These are phyloP conservation scores for Rhizopus stolonifer DNA, from an alignment of 371 early-diverging fungal genomes.

Conservation along the genomic window DNA sequence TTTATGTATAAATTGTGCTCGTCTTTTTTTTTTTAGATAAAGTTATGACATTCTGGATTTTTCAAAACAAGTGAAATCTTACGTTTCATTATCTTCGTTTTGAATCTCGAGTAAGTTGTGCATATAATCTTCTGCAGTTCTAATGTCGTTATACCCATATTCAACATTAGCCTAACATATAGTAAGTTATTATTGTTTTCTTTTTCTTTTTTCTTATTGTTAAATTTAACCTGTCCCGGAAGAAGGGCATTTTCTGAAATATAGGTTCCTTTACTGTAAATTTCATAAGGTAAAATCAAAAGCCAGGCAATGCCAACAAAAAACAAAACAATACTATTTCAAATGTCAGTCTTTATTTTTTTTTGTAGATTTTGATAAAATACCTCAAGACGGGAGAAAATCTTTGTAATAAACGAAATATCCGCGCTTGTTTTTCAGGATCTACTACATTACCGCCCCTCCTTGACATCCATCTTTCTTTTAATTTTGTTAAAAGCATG, in stretches of 20 bases:
- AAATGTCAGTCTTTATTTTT: neutral
- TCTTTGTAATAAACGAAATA: constrained; percentile 13
- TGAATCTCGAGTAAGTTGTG: constrained; percentile 25
- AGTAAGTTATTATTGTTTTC: neutral
- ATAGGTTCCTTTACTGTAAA: constrained; percentile 60
- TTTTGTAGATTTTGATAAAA: neutral
- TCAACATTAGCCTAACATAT: constrained; percentile 51
- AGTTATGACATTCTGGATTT: neutral
- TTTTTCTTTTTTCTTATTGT: neutral
- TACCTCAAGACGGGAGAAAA: constrained; percentile 28
- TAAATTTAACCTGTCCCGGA: constrained; percentile 64
- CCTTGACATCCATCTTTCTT: constrained; percentile 9
- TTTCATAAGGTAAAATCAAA: constrained; percentile 50
- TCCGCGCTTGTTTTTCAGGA: constrained; percentile 17
- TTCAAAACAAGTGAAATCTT: constrained; percentile 1
- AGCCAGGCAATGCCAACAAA: constrained; percentile 54
- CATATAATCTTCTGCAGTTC: constrained; percentile 53
- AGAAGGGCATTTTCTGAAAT: constrained; percentile 84
- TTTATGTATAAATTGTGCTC: constrained; percentile 49
- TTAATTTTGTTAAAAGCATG: constrained; percentile 18
- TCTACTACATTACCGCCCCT: constrained; percentile 1
- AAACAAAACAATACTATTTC: constrained; percentile 46
- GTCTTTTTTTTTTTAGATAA: constrained; percentile 36
- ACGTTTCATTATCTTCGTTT: constrained; percentile 27
- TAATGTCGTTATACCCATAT: constrained; percentile 52